phyloP scores from a whole-genome alignment of 2,329 filamentous ascomycete genomes.

The Colletotrichum higginsianum region DNA sequence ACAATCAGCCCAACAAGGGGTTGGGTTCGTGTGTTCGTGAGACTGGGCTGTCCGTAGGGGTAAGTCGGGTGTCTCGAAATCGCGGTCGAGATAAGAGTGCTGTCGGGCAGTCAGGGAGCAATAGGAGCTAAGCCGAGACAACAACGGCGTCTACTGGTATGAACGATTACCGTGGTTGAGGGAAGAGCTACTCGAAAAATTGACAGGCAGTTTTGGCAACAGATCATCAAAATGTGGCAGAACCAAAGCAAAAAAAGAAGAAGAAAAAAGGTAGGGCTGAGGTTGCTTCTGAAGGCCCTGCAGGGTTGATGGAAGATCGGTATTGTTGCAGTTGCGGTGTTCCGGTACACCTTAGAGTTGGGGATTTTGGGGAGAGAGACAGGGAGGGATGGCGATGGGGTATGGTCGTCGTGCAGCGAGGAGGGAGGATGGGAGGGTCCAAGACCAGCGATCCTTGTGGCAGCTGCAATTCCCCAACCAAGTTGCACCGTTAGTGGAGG shows the following conservation, averaged over 20 bases:
- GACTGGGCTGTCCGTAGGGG: constrained; percentile 14
- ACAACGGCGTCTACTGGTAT: constrained; percentile 6
- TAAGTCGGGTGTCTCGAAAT: constrained; percentile 10
- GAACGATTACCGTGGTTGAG: neutral
- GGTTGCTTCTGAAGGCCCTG: constrained; percentile 29
- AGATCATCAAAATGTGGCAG: neutral
- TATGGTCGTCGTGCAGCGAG: constrained; percentile 10
- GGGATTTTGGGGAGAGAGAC: constrained; percentile 13
- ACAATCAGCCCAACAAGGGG: constrained; percentile 19
- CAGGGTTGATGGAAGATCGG: constrained; percentile 32
- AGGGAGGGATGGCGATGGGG: constrained; percentile 39
- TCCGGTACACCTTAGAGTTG: constrained; percentile 11
- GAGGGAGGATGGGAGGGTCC: constrained; percentile 8
- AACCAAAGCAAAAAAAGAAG: neutral
- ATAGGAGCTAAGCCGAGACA: constrained; percentile 24
- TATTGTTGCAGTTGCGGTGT: constrained; percentile 18
- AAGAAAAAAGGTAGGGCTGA: constrained; percentile 3
- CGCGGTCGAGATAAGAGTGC: neutral
- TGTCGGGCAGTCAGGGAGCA: neutral
- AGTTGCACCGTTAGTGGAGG: constrained; percentile 37
- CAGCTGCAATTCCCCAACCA: constrained; percentile 31
- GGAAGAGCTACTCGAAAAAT: neutral
- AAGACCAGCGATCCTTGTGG: constrained; percentile 38
- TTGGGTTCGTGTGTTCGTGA: neutral
- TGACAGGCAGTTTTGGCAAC: neutral